Percentiles rank a stretch among this genome's conserved stretches.
phyloP scores from a whole-genome alignment of 805 yeast genomes.

The Blastobotrys peoriensis region DNA sequence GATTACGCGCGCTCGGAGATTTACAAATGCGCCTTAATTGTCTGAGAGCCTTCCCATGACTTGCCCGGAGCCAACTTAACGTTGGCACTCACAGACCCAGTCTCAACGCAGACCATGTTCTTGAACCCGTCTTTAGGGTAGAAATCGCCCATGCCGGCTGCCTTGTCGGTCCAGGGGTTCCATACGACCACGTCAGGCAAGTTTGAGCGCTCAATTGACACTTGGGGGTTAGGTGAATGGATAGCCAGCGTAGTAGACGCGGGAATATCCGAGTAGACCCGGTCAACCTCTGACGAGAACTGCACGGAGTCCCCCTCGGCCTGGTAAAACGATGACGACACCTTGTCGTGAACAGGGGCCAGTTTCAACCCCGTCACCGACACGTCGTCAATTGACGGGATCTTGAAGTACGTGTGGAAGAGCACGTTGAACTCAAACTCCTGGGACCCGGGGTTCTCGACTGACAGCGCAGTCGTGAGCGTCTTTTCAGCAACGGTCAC shows the following conservation, averaged over 20 bases:
- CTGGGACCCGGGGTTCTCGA: constrained; percentile 57
- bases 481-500: constrained; percentile 53
- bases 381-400: constrained; percentile 71
- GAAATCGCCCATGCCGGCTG: constrained; percentile 82
- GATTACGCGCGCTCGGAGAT: no score
- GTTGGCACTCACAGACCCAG: constrained; percentile 78
- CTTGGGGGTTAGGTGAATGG: constrained; percentile 62
- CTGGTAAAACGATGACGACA: constrained; percentile 44
- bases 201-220: constrained; percentile 57
- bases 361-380: constrained; percentile 75
- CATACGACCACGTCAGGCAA: constrained; percentile 77
- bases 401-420: constrained; percentile 81
- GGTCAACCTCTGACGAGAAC: constrained; percentile 61
- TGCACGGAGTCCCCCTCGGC: constrained; percentile 27
- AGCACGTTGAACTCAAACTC: constrained; percentile 86
- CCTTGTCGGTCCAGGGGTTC: constrained; percentile 93
- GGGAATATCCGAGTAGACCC: constrained; percentile 64
- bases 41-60: constrained; percentile 70
- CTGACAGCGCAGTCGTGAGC: constrained; percentile 65
- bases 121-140: constrained; percentile 77
- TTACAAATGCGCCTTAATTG: constrained; percentile 26
- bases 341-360: constrained; percentile 67
- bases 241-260: constrained; percentile 50
- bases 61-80: constrained; percentile 60
- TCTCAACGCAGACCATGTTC: constrained; percentile 91